A percentile compares a stretch with the other conserved stretches of the same genome.
Conservation (phyloP, 106 monocot species). For the Phalaenopsis equestris region DNA sequence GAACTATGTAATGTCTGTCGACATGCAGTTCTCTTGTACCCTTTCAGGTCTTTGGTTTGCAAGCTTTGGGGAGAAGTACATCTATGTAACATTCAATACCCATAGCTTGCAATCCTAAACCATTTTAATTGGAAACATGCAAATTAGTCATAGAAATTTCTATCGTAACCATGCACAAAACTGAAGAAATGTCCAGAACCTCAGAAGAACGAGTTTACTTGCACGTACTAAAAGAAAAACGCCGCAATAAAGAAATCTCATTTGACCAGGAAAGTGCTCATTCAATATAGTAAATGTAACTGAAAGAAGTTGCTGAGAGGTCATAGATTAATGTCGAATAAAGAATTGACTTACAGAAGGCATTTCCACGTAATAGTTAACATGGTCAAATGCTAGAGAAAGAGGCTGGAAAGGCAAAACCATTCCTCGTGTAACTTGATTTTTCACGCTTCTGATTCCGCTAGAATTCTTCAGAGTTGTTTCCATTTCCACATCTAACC, state of each 20-base stretch:
- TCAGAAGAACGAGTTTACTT: not conserved
- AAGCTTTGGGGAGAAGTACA: too few species aligned
- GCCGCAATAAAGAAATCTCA: not conserved
- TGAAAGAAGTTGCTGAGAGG: not conserved
- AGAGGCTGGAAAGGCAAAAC: slow-evolving; percentile 77
- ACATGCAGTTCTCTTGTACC: too few species aligned
- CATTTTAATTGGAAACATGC: not conserved
- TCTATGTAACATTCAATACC: not conserved
- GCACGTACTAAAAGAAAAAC: not conserved
- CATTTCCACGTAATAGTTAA: slow-evolving; percentile 90
- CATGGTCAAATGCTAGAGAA: slow-evolving; percentile 68
- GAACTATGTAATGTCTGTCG: too few species aligned
- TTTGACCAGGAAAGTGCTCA: not conserved
- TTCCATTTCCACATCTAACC: slow-evolving; percentile 5
- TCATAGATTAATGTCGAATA: not conserved
- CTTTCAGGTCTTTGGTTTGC: too few species aligned
- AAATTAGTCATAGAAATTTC: not conserved
- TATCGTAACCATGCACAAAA: not conserved
- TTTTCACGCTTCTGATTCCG: not conserved
- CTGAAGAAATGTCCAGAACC: not conserved
- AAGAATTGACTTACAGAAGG: slow-evolving; percentile 51
- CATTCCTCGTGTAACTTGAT: slow-evolving; percentile 36
- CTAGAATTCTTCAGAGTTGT: slow-evolving; percentile 4
- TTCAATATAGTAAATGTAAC: not conserved
- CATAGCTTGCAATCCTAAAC: not conserved